Evolutionary conservation across 148 eudicot genomes (phyloP), one percentile per base, ranked within the genome.

Genomic region (Spergularia marina): DNA sequence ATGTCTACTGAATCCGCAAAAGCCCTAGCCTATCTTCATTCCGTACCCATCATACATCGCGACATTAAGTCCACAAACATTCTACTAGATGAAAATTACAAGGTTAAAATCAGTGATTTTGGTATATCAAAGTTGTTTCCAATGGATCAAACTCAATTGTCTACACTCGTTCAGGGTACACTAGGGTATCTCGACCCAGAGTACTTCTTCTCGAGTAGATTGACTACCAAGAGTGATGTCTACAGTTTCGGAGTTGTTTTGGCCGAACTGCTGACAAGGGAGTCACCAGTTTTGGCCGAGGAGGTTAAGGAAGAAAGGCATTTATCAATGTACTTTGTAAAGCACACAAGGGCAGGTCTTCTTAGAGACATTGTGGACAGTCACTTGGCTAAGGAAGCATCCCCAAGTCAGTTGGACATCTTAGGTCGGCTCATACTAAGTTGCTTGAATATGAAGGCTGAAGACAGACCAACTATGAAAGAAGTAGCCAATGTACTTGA

Each of bases 161-260:
- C 79, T 4, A 76, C 79, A 6, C 57, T 76, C 17, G 79, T 76
- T 5, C 79, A 68, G 41, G 79, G 79, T 34, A 76, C 79, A 23
- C 54, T 76, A 18, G 79, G 73, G 53, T 76, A 76, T 59, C 71
- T 76, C 54, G 79, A 76, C 36, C 79, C 79, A 2, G 67, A 76
- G 25, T 76, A 76, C 23, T 51, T 76, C 21, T 60, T 68, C 1
- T 68, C 79, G 47, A 76, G 79, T 14, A 66, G 68, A 9, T 47
- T 76, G 6, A 76, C 73, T 10, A 70, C 17, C 21, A 76, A 76
- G 52, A 76, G 79, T 30, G 78, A 75, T 75, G 78, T 75, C 2
- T 75, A 65, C 39, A 54, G 71, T 40, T 75, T 75, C 40, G 78
- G 78, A 1, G 71, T 75, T 10, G 71, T 75, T 56, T 52, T 75